Percentiles rank a stretch among this genome's conserved stretches.
Evolutionary conservation across 2,329 filamentous ascomycete genomes (phyloP).

Genomic region (Diaporthe sp.): DNA sequence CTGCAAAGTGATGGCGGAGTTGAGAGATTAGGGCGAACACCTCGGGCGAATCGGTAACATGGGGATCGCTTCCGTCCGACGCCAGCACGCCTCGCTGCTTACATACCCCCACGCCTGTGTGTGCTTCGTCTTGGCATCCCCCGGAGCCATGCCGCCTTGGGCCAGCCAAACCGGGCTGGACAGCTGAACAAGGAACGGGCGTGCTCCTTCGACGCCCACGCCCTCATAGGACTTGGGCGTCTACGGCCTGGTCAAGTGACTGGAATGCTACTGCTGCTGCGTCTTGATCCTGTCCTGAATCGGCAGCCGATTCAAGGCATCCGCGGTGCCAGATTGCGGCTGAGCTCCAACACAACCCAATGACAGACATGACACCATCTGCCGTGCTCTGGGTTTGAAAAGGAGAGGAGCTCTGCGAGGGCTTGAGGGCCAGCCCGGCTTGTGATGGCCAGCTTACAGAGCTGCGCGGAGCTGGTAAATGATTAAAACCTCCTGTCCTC

Average conservation of each 20-base stretch:
- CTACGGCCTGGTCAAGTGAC: constrained; percentile 22
- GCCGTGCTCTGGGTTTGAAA: constrained; percentile 1
- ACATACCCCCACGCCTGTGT: constrained; percentile 21
- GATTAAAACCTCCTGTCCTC: neutral
- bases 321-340: constrained; percentile 20
- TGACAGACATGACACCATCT: constrained; percentile 16
- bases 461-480: neutral
- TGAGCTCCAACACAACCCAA: constrained; percentile 26
- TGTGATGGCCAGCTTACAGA: neutral
- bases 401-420: neutral
- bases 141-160: constrained; percentile 18
- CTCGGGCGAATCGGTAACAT: constrained; percentile 4
- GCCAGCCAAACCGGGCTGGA: constrained; percentile 12
- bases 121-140: constrained; percentile 21
- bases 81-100: constrained; percentile 31
- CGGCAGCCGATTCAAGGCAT: constrained; percentile 16
- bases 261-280: constrained; percentile 7
- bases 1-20: constrained; percentile 19
- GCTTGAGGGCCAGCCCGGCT: neutral
- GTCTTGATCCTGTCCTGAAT: constrained; percentile 8
- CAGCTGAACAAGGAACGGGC: constrained; percentile 13
- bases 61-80: constrained; percentile 7
- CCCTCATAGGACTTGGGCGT: constrained; percentile 17
- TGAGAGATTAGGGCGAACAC: constrained; percentile 4
- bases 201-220: neutral